These are phyloP conservation scores for Beverwykella pulmonaria DNA, from an alignment of 495 filamentous ascomycete species.

Conservation along the genomic window DNA sequence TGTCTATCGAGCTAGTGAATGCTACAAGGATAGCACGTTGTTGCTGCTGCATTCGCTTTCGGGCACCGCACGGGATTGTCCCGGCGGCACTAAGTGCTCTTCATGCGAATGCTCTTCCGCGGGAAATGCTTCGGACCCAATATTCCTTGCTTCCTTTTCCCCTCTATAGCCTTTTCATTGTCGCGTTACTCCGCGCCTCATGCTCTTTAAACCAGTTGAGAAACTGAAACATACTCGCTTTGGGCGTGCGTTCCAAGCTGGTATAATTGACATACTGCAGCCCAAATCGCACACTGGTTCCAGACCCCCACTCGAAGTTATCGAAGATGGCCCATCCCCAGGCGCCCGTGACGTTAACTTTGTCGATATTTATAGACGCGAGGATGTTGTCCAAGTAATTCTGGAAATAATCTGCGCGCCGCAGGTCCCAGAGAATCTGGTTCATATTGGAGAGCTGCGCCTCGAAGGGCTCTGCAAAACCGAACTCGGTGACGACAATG, in stretches of 20 bases:
- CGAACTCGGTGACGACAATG: slow-evolving; percentile 53
- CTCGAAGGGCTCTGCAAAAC: slow-evolving; percentile 53
- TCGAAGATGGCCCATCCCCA: slow-evolving; percentile 50
- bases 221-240: slow-evolving; percentile 51
- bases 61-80: too few species aligned
- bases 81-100: too few species aligned
- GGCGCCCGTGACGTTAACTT: slow-evolving; percentile 50
- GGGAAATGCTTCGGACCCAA: too few species aligned
- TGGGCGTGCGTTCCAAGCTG: slow-evolving; percentile 47
- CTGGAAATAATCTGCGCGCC: slow-evolving; percentile 47
- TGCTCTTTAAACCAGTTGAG: slow-evolving; percentile 49
- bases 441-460: slow-evolving; percentile 39
- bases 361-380: slow-evolving; percentile 42
- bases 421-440: slow-evolving; percentile 46
- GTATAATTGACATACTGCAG: slow-evolving; percentile 52
- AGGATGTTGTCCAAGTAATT: slow-evolving; percentile 50
- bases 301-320: slow-evolving; percentile 52
- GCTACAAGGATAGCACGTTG: too few species aligned
- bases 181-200: slow-evolving; percentile 8
- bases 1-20: too few species aligned
- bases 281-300: slow-evolving; percentile 46
- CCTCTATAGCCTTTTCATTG: slow-evolving; percentile 6
- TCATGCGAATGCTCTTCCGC: too few species aligned
- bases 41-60: too few species aligned
- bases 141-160: too few species aligned